Base-by-base conservation (phyloP, 257 asterid genomes). In the Solanum piurae region DNA sequence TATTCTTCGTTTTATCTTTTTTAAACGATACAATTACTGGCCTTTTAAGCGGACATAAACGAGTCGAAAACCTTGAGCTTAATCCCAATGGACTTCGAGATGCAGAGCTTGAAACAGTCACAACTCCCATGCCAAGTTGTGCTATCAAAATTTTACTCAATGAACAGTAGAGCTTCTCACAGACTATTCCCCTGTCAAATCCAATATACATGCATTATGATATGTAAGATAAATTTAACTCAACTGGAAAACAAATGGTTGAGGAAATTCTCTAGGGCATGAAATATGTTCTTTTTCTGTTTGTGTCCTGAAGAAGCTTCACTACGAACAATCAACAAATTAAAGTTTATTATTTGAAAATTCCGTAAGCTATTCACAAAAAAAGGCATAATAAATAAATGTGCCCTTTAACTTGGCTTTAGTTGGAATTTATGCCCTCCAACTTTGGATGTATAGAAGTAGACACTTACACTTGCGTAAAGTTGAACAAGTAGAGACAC, bases 11-110 rank as follows among this genome's bases (percentile, higher is more conserved):
- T 88, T 91, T 93, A 74, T 95, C 92, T 73, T 90, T 87, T 92
- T 93, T 94, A 89, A 94, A 93, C 20, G 96, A 91, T 84, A 95
- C 34, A 83, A 92, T 85, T 14, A 92, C 89, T 14, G 95, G 92
- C 88, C 91, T 93, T 90, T 92, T 96, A 42, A 90, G 88, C 21
- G 89, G 87, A 46, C 97, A 88, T 49, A 88, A 84, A 89, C 89
- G 92, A 87, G 89, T 34, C 14, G 90, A 90, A 68, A 88, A 89
- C 62, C 87, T 91, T 71, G 91, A 75, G 85, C 88, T 89, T 86
- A 90, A 90, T 83, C 93, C 93, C 71, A 91, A 49, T 12, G 91
- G 90, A 88, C 88, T 88, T 60, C 90, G 83, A 55, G 93, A 88
- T 46, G 92, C 91, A 86, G 94, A 92, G 89, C 92, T 92, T 13